Evolutionary conservation across 2,329 filamentous ascomycete genomes (phyloP).

Genomic region (Beauveria caledonica): DNA sequence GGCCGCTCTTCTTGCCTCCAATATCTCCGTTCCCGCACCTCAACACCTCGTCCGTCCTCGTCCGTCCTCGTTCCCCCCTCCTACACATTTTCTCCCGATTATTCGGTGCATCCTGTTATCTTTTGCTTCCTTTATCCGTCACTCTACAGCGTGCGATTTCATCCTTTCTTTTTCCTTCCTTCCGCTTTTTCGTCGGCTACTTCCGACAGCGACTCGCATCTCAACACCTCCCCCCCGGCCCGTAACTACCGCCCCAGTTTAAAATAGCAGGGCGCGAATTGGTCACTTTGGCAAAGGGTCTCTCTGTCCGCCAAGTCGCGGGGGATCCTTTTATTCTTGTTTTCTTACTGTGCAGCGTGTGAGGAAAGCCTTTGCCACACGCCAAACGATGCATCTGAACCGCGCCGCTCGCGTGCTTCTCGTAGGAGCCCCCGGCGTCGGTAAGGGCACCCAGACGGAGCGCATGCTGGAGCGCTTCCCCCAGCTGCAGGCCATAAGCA

Average conservation of each 20-base stretch:
- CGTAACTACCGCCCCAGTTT: slow-evolving; percentile 8
- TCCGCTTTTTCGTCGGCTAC: background rate
- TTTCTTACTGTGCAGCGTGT: background rate
- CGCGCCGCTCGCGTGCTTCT: slow-evolving; percentile 89
- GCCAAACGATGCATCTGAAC: slow-evolving; percentile 51
- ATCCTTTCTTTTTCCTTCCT: background rate
- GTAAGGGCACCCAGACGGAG: slow-evolving; percentile 93
- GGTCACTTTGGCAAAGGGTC: background rate
- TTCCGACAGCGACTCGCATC: background rate
- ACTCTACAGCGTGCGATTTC: background rate
- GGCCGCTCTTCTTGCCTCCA: background rate
- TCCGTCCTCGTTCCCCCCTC: background rate
- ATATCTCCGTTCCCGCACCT: slow-evolving; percentile 9
- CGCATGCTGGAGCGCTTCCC: slow-evolving; percentile 80
- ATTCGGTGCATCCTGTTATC: background rate
- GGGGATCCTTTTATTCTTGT: background rate
- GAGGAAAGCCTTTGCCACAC: background rate
- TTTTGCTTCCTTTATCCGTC: background rate
- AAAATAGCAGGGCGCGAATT: background rate
- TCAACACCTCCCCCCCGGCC: background rate
- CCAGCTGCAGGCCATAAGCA: slow-evolving; percentile 84
- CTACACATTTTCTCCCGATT: background rate
- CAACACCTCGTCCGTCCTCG: slow-evolving; percentile 8
- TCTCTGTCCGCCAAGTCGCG: background rate
- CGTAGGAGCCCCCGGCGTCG: slow-evolving; percentile 90